Base-by-base conservation (phyloP, 306 rosid genomes). In the Carpinus fangiana region DNA sequence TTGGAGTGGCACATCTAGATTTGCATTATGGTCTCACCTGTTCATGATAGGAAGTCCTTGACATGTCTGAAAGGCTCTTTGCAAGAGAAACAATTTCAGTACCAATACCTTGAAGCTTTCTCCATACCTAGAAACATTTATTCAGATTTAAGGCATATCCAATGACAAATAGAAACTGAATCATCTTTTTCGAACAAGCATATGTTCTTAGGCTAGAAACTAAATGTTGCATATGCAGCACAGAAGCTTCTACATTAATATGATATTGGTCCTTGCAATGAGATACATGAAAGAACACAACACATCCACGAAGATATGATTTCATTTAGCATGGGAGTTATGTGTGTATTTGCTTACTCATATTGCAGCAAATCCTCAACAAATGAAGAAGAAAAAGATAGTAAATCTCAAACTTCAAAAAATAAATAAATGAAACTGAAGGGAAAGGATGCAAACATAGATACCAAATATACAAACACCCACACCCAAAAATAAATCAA, bases 61-160 rank as follows among this genome's bases (percentile, higher is more conserved):
- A 93, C 84, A 96, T 41, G 64, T 84, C 85, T 5, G 93, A 90
- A 75, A 96, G 96, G 84, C 89, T 81, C 79, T 83, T 79, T 73
- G 99, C 87, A 56, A 93, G 82, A 76, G 96, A 86, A 81, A 86
- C 82, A 88, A 96, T 80, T 80, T 85, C 85, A 43, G 83, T 79
- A 41, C 94, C 92, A 72, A 89, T 71, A 62, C 82, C 83, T 78
- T 89, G 86, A 86, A 93, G 88, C 86, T 93, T 96, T 80, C 81
- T 83, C 96, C 97, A 96, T 67, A 91, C 87, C 99, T 96, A 76
- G 66, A 78, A 71, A 69, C 59, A 80, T 28, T 43, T 46, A 52
- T 69, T 18, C 12, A 82, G 83, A 54, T 67, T 80, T 52, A 36
- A 77, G 57, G 54, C 66, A 65, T 53, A 73, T 50, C 50, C 36